Conservation (phyloP, 768 basidiomycete species). For the Epithele typhae region DNA sequence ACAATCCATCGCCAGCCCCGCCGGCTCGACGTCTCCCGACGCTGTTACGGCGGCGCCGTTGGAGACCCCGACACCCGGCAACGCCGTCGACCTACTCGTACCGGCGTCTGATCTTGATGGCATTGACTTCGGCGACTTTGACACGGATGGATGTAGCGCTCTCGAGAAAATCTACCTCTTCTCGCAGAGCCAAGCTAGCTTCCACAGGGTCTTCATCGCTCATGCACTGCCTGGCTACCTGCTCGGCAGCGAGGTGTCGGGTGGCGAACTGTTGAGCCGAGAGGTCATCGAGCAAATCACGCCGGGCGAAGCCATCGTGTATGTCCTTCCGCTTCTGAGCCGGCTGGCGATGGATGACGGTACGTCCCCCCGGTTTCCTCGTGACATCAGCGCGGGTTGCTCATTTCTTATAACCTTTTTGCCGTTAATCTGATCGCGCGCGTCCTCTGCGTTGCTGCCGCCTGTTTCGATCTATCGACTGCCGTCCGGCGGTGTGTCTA, state of each 20-base stretch:
- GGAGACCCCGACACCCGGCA: slow-evolving; percentile 4
- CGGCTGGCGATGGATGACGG: slow-evolving; percentile 85
- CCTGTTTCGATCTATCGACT: too few species aligned
- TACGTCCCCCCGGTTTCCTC: slow-evolving; percentile 30
- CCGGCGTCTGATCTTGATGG: slow-evolving; percentile 13
- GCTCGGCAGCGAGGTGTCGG: slow-evolving; percentile 25
- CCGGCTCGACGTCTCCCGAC: neutral
- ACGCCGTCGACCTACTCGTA: slow-evolving; percentile 4
- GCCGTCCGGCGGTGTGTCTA: too few species aligned
- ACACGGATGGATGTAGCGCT: slow-evolving; percentile 77
- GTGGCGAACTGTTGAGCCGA: slow-evolving; percentile 5
- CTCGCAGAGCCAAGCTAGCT: slow-evolving; percentile 67
- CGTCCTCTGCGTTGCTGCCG: too few species aligned
- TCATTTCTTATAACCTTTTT: neutral
- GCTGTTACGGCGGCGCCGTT: neutral
- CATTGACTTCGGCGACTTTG: slow-evolving; percentile 42
- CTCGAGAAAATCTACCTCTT: slow-evolving; percentile 93
- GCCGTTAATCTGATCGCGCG: slow-evolving; percentile 1
- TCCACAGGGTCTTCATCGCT: slow-evolving; percentile 79
- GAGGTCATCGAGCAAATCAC: slow-evolving; percentile 46
- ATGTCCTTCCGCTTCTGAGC: slow-evolving; percentile 87
- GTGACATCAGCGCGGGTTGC: neutral
- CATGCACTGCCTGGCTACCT: slow-evolving; percentile 80
- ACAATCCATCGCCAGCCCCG: slow-evolving; percentile 7
- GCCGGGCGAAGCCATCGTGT: slow-evolving; percentile 87